A percentile compares a stretch with the other conserved stretches of the same genome.
phyloP scores from a whole-genome alignment of 805 yeast species.

The Spathaspora girioi region DNA sequence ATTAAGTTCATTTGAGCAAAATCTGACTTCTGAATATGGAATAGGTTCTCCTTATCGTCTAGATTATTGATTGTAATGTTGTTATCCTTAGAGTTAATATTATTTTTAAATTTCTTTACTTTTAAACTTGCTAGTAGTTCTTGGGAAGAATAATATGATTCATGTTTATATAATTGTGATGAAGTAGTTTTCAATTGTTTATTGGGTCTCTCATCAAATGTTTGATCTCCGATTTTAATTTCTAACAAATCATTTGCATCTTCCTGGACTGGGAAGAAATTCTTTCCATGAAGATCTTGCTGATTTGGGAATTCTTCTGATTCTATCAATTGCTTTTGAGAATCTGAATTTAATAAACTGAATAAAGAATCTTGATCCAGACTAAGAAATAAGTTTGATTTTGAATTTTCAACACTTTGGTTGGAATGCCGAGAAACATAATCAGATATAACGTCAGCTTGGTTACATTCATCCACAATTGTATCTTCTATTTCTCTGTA shows the following conservation, averaged over 20 bases:
- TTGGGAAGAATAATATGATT: not conserved
- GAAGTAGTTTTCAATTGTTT: slow-evolving; percentile 5
- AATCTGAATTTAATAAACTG: not conserved
- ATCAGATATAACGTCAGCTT: not conserved
- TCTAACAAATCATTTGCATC: slow-evolving; percentile 3
- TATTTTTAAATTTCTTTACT: not conserved
- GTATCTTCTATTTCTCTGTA: not conserved
- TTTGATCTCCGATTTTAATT: slow-evolving; percentile 4
- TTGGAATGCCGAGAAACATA: not conserved
- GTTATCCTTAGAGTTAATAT: not conserved
- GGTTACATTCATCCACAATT: not conserved
- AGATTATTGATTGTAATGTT: slow-evolving; percentile 8
- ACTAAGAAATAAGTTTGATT: not conserved
- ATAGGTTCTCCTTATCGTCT: slow-evolving; percentile 47
- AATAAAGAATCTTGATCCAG: not conserved
- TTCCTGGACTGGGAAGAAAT: slow-evolving; percentile 8
- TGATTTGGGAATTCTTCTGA: not conserved
- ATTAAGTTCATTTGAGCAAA: slow-evolving; percentile 72
- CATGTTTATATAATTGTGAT: not conserved
- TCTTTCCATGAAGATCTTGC: slow-evolving; percentile 10
- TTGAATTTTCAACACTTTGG: not conserved
- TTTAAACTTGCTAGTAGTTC: not conserved
- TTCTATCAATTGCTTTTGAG: not conserved
- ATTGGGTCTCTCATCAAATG: slow-evolving; percentile 3
- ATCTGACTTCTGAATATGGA: slow-evolving; percentile 67